A percentile compares a stretch with the other conserved stretches of the same genome.
Conservation (phyloP, 1,139 yeast genomes). For the Yamadazyma atlantica region DNA sequence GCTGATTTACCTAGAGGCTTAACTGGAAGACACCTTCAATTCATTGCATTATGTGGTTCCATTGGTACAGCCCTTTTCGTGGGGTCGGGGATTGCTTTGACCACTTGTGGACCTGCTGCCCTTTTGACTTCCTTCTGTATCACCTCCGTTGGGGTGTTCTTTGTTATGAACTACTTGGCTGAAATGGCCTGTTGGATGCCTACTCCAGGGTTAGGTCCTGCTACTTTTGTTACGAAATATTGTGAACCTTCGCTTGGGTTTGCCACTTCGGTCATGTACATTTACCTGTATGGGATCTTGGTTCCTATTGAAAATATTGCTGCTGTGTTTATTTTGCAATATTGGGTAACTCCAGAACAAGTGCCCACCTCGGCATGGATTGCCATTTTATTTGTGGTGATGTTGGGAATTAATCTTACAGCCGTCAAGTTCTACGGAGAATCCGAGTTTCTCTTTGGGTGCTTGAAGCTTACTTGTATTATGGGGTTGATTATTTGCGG, state of each 20-base stretch:
- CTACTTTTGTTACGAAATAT: conserved; percentile 47
- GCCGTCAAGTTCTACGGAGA: conserved; percentile 33
- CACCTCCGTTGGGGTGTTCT: conserved; percentile 52
- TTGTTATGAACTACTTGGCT: conserved; percentile 66
- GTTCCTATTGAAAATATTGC: conserved; percentile 81
- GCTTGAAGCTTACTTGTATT: conserved; percentile 26
- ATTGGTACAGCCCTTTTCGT: conserved; percentile 43
- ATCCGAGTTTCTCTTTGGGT: conserved; percentile 30
- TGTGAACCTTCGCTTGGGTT: conserved; percentile 69
- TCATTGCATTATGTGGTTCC: conserved; percentile 42
- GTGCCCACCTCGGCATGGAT: conserved; percentile 32
- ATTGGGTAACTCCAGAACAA: conserved; percentile 45
- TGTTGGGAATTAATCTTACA: conserved; percentile 23
- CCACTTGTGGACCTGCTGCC: conserved; percentile 45
- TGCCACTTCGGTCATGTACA: conserved; percentile 79
- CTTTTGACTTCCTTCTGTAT: conserved; percentile 39
- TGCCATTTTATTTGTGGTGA: conserved; percentile 24
- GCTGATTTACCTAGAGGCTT: conserved; percentile 35
- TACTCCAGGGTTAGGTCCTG: conserved; percentile 54
- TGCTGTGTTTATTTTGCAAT: conserved; percentile 73
- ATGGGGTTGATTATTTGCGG: conserved; percentile 26
- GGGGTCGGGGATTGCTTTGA: conserved; percentile 47
- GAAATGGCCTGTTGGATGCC: conserved; percentile 83
- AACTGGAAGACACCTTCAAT: conserved; percentile 38
- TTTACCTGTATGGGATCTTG: conserved; percentile 67